Base-by-base conservation (phyloP, 1,139 yeast species). In the Suhomyces ambrosiae region DNA sequence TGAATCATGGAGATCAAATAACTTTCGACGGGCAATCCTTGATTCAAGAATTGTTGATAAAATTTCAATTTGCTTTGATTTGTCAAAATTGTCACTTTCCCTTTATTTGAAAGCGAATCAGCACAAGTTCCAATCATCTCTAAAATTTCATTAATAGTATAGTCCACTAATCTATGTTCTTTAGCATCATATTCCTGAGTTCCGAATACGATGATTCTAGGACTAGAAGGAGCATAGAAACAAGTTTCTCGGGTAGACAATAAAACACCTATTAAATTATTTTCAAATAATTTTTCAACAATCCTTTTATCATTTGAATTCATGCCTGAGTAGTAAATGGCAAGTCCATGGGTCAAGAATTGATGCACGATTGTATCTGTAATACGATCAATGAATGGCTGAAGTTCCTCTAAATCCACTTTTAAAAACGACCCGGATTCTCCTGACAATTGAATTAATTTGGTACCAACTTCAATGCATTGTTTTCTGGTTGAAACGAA, bases 21-120 rank as follows among this genome's bases (percentile, higher is more conserved):
- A 60, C 97, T 88, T 57, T 94, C 98, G 24, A 88, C 68, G 0
- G 97, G 97, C 11, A 89, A 60, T 0, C 96, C 80, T 44, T 85
- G 89, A 24, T 68, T 72, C 37, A 92, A 56, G 53, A 90, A 87
- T 53, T 82, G 79, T 37, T 73, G 76, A 56, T 86, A 89, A 53
- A 85, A 89, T 2, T 72, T 76, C 28, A 79, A 65, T 49, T 74
- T 79, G 3, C 79, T 55, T 0, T 73, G 51, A 35, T 74, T 77
- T 0, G 96, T 83, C 45, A 80, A 67, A 4, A 90, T 61, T 21
- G 79, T 49, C 0, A 74, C 86, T 27, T 61, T 68, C 2, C 56
- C 56, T 12, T 52, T 59, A 5, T 39, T 38, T 14, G 38, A 33
- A 7, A 50, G 47, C 1, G 48, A 57, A 11, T 63, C 59, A 30